Conservation (phyloP, 352 stramenopile species). For the Phytopythium cucurbitacearum region DNA sequence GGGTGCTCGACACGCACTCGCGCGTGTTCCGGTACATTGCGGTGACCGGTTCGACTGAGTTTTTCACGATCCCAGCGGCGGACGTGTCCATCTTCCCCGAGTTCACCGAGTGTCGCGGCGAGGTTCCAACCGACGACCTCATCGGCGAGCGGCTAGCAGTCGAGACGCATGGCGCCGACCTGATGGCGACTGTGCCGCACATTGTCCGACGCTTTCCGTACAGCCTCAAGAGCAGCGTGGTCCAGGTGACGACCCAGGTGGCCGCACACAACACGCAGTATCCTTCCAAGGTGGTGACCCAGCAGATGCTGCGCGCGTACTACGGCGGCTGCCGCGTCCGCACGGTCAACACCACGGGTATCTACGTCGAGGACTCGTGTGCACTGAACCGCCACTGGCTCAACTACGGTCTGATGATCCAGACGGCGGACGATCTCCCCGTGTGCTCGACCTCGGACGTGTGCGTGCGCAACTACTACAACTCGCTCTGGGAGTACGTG, state of each 20-base stretch:
- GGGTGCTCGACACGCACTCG: constrained; percentile 10
- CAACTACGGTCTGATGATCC: constrained; percentile 13
- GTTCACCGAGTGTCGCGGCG: constrained; percentile 6
- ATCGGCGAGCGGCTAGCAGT: constrained; percentile 6
- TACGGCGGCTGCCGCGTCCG: constrained; percentile 10
- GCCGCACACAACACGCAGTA: background rate
- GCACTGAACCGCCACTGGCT: constrained; percentile 7
- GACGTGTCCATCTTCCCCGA: constrained; percentile 14
- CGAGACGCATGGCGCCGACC: constrained; percentile 6
- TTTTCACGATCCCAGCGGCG: constrained; percentile 8
- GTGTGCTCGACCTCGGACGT: constrained; percentile 10
- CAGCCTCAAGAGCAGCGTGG: constrained; percentile 6
- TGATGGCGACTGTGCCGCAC: constrained; percentile 5
- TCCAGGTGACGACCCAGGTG: constrained; percentile 2
- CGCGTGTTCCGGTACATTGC: constrained; percentile 10
- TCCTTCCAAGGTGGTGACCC: background rate
- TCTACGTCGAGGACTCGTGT: constrained; percentile 10
- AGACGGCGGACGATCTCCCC: constrained; percentile 8
- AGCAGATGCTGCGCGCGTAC: constrained; percentile 10
- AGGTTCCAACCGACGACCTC: constrained; percentile 6
- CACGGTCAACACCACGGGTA: constrained; percentile 7
- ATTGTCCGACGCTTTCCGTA: constrained; percentile 11
- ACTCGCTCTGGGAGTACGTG: constrained; percentile 11
- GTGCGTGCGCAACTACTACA: constrained; percentile 19
- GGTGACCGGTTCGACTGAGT: constrained; percentile 5